phyloP scores from a whole-genome alignment of 2,329 filamentous ascomycete genomes.

The Pyricularia sp. region DNA sequence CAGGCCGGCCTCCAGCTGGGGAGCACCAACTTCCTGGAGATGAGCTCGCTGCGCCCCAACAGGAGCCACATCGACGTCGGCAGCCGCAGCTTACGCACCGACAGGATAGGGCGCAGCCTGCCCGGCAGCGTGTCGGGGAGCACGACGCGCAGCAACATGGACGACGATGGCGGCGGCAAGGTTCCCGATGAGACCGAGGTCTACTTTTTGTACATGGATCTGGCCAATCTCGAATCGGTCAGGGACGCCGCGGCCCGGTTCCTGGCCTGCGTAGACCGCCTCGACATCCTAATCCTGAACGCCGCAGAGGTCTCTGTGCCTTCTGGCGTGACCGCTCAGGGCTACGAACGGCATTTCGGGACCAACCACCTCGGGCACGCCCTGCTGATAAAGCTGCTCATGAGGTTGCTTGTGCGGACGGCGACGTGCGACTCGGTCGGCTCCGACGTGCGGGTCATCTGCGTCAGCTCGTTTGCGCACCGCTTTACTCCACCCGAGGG shows the following conservation, averaged over 20 bases:
- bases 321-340: slow-evolving; percentile 26
- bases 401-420: slow-evolving; percentile 15
- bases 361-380: slow-evolving; percentile 36
- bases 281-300: slow-evolving; percentile 37
- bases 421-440: slow-evolving; percentile 10
- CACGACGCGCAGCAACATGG: not conserved
- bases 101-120: not conserved
- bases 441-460: slow-evolving; percentile 17
- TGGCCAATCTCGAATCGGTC: slow-evolving; percentile 32
- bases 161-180: not conserved
- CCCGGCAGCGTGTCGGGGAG: not conserved
- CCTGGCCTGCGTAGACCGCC: slow-evolving; percentile 18
- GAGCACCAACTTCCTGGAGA: not conserved
- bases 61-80: not conserved
- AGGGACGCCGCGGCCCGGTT: slow-evolving; percentile 29
- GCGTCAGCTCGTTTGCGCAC: slow-evolving; percentile 15
- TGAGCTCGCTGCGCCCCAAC: not conserved
- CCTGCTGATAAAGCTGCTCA: slow-evolving; percentile 25
- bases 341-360: slow-evolving; percentile 34
- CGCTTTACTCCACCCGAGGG: slow-evolving; percentile 12
- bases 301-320: slow-evolving; percentile 35
- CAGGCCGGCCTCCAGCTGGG: not conserved
- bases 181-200: slow-evolving; percentile 12
- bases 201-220: slow-evolving; percentile 30
- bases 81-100: not conserved